Percentiles rank a stretch among this genome's conserved stretches.
phyloP scores from a whole-genome alignment of 495 filamentous ascomycete species.

The Acidomyces sp. region DNA sequence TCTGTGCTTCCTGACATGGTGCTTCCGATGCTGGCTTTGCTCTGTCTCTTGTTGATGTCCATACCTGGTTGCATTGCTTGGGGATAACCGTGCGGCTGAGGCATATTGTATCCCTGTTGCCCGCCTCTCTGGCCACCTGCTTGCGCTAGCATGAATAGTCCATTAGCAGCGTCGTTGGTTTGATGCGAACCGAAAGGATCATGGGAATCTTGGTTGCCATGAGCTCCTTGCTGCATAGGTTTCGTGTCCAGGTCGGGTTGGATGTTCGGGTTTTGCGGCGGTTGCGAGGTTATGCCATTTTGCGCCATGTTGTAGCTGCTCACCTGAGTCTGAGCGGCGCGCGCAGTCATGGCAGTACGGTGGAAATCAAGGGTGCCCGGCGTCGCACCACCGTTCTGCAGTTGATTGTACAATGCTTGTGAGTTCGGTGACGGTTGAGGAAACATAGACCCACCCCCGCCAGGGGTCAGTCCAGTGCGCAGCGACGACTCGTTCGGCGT shows the following conservation, averaged over 20 bases:
- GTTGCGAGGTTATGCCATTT: constrained; percentile 39
- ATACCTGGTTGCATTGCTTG: constrained; percentile 33
- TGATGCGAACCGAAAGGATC: constrained; percentile 73
- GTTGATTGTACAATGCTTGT: constrained; percentile 61
- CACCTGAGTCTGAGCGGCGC: constrained; percentile 42
- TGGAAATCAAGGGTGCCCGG: constrained; percentile 90
- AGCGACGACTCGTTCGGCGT: constrained; percentile 96
- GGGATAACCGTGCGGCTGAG: constrained; percentile 34
- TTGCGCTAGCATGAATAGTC: constrained; percentile 80
- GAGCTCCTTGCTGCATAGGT: constrained; percentile 28
- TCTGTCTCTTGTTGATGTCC: constrained; percentile 25
- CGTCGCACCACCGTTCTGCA: constrained; percentile 71
- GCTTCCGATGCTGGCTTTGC: constrained; percentile 32
- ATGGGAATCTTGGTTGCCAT: constrained; percentile 6
- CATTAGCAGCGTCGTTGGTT: constrained; percentile 87
- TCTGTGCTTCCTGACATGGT: constrained; percentile 49
- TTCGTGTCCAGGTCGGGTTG: constrained; percentile 38
- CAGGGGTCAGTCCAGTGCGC: constrained; percentile 82
- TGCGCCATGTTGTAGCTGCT: constrained; percentile 31
- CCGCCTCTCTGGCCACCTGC: constrained; percentile 37
- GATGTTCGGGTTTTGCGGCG: constrained; percentile 23
- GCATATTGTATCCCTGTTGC: constrained; percentile 39
- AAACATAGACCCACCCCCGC: constrained; percentile 96
- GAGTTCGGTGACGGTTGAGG: constrained; percentile 80
- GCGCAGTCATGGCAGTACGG: constrained; percentile 68